Conservation (phyloP, 179 eudicot species). For the Silene vulgaris region DNA sequence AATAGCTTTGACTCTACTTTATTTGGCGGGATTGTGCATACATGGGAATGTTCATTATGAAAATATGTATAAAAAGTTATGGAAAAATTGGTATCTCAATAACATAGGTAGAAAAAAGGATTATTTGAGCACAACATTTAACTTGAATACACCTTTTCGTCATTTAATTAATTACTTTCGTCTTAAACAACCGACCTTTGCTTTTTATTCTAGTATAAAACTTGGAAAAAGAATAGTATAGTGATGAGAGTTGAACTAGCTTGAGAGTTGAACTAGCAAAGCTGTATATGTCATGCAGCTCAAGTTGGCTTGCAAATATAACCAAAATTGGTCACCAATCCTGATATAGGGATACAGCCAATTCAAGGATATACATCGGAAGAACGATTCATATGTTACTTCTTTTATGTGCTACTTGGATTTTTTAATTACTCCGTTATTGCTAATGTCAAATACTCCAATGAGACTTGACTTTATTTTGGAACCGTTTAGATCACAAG, state of each 20-base stretch:
- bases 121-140: too few species aligned
- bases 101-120: too few species aligned
- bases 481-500: too few species aligned
- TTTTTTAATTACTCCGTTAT: not conserved
- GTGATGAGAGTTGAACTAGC: not conserved
- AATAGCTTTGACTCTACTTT: too few species aligned
- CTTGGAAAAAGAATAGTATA: not conserved
- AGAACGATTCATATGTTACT: not conserved
- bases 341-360: not conserved
- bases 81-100: too few species aligned
- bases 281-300: not conserved
- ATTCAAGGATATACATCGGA: not conserved
- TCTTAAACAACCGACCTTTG: not conserved
- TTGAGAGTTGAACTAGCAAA: not conserved
- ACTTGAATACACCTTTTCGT: too few species aligned
- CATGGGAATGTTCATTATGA: too few species aligned
- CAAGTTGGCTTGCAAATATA: not conserved
- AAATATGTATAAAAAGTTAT: too few species aligned
- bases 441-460: not conserved
- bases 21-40: too few species aligned
- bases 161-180: too few species aligned
- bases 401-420: not conserved
- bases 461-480: not conserved
- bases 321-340: not conserved
- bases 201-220: not conserved